A percentile compares a stretch with the other conserved stretches of the same genome.
phyloP scores from a whole-genome alignment of 148 eudicot species.

The Cornus suecica region DNA sequence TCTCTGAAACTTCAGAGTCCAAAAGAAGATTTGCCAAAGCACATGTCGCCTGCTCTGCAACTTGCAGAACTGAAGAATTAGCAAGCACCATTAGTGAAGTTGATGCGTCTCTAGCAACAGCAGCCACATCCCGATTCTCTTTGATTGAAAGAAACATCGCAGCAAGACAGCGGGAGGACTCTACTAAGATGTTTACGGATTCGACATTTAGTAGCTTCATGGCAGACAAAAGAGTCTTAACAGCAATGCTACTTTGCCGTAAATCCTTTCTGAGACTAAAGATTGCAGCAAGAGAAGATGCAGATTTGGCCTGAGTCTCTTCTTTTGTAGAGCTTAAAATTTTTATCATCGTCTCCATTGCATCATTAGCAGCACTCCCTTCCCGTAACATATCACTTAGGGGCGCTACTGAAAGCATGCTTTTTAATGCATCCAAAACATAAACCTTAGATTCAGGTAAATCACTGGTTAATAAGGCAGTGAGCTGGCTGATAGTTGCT shows the following conservation, averaged over 20 bases:
- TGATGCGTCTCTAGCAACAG: slow-evolving; percentile 69
- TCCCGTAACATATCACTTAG: slow-evolving; percentile 78
- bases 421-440: slow-evolving; percentile 85
- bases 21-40: slow-evolving; percentile 85
- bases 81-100: slow-evolving; percentile 66
- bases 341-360: slow-evolving; percentile 82
- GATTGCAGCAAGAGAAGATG: slow-evolving; percentile 85
- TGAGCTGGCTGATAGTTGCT: slow-evolving; percentile 92
- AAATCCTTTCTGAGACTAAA: slow-evolving; percentile 82
- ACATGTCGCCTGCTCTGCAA: slow-evolving; percentile 91
- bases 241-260: slow-evolving; percentile 78
- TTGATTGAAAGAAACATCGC: slow-evolving; percentile 84
- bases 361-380: slow-evolving; percentile 97
- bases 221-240: slow-evolving; percentile 61
- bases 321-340: slow-evolving; percentile 70
- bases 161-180: slow-evolving; percentile 73
- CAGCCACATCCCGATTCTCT: slow-evolving; percentile 77
- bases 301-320: slow-evolving; percentile 93
- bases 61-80: slow-evolving; percentile 64
- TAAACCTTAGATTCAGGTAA: slow-evolving; percentile 93
- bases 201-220: slow-evolving; percentile 67
- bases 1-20: slow-evolving; percentile 67
- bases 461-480: slow-evolving; percentile 88
- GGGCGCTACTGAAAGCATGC: slow-evolving; percentile 82
- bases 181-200: slow-evolving; percentile 61